Evolutionary conservation across 768 basidiomycete genomes (phyloP), one percentile per base, ranked within the genome.

Genomic region (Xerocomus spinulosus): DNA sequence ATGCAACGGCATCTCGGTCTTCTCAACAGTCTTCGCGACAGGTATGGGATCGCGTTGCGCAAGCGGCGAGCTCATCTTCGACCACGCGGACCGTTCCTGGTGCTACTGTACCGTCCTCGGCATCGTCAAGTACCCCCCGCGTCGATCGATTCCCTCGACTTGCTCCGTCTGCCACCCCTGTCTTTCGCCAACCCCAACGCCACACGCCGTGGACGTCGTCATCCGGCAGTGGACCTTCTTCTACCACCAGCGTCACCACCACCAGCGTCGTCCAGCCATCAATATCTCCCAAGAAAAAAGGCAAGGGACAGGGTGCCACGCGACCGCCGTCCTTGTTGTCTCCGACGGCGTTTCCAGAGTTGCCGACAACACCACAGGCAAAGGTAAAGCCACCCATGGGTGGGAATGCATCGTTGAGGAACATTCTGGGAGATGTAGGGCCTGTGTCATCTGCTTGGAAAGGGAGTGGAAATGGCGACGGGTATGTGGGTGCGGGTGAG

Each of bases 11-110:
- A 1, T 69, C 79, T 0, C 75, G 80, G 9, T 76, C 80, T 2
- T 75, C 79, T 10, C 70, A 74, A 24, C 73, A 75, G 50, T 73
- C 80, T 3, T 81, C 85, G 2, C 73, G 84, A 42, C 79, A 84
- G 51, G 77, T 95, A 0, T 91, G 80, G 83, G 90, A 92, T 53
- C 82, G 92, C 14, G 92, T 95, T 21, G 92, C 90, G 7, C 80
- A 79, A 51, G 92, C 90, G 0, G 93, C 92, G 0, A 62, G 70
- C 0, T 69, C 74, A 5, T 70, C 73, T 3, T 68, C 73, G 14
- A 64, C 71, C 2, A 68, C 73, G 37, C 55, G 65, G 7, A 9
- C 1, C 9, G 52, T 57, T 24, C 50, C 55, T 1, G 56, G 47
- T 37, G 52, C 56, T 4, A 40, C 44, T 29, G 36, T 53, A 9